Conservation (phyloP, 1,284 basidiomycete species). For the Heterobasidion occidentale region DNA sequence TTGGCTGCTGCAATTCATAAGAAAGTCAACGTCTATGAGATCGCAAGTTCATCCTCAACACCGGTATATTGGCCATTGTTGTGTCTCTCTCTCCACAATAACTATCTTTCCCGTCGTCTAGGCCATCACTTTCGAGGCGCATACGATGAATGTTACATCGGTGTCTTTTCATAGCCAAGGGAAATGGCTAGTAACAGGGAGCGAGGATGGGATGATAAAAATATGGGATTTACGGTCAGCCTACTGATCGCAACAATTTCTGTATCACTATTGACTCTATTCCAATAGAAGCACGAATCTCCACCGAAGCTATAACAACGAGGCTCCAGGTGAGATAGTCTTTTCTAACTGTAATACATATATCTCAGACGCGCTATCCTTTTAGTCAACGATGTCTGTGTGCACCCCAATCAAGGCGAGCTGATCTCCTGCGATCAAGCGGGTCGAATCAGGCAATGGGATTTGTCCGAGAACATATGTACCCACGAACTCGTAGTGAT, state of each 20-base stretch:
- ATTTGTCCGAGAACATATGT: conserved; percentile 93
- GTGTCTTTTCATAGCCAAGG: conserved; percentile 96
- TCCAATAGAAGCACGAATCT: conserved; percentile 53
- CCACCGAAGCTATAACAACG: conserved; percentile 79
- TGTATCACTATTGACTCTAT: conserved; percentile 9
- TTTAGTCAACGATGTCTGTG: conserved; percentile 92
- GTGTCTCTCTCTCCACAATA: conserved; percentile 4
- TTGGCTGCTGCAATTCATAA: conserved; percentile 94
- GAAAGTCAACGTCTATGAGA: conserved; percentile 87
- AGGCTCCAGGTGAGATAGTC: conserved; percentile 53
- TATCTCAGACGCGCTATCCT: conserved; percentile 6
- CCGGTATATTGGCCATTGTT: conserved; percentile 40
- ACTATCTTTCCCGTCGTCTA: conserved; percentile 24
- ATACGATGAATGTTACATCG: conserved; percentile 92
- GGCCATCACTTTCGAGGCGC: conserved; percentile 85
- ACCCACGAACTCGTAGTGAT: conserved; percentile 87
- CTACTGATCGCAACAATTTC: conserved; percentile 9
- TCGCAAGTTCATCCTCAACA: conserved; percentile 67
- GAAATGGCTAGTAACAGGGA: conserved; percentile 97
- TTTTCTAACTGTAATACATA: conserved; percentile 1
- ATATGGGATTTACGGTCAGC: conserved; percentile 96
- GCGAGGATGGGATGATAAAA: conserved; percentile 96
- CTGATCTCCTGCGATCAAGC: conserved; percentile 97
- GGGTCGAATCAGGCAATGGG: conserved; percentile 99
- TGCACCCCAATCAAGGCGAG: conserved; percentile 99